Evolutionary conservation across 768 basidiomycete species (phyloP).

Genomic region (Pleurotus platypus): DNA sequence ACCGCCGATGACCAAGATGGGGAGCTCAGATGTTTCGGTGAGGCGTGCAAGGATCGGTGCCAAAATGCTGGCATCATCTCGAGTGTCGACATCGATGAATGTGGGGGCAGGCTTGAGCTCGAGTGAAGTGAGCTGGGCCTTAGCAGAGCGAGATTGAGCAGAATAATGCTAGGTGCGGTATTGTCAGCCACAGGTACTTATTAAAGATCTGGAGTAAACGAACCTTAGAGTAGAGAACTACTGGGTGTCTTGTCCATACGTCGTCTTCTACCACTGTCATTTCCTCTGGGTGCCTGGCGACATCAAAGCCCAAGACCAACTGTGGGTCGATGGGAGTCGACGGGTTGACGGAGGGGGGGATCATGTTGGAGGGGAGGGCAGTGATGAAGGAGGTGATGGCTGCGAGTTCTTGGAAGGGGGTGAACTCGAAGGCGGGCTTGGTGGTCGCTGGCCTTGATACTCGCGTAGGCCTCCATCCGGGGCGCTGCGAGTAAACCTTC

Average conservation of each 20-base stretch:
- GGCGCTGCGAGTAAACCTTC: too few relatives aligned
- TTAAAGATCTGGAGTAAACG: slow-evolving; percentile 6
- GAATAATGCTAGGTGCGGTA: neutral
- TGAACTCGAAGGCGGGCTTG: slow-evolving; percentile 34
- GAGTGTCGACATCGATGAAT: slow-evolving; percentile 68
- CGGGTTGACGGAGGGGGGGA: slow-evolving; percentile 66
- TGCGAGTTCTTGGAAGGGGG: slow-evolving; percentile 61
- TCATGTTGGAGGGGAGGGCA: slow-evolving; percentile 68
- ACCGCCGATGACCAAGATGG: slow-evolving; percentile 72
- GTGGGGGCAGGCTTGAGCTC: slow-evolving; percentile 60
- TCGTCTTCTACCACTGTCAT: slow-evolving; percentile 55
- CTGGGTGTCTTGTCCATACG: slow-evolving; percentile 71
- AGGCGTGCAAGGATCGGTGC: slow-evolving; percentile 59
- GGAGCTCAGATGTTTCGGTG: slow-evolving; percentile 50
- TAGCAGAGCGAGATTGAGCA: slow-evolving; percentile 27
- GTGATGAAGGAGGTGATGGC: slow-evolving; percentile 72
- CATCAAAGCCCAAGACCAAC: slow-evolving; percentile 81
- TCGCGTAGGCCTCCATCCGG: too few relatives aligned
- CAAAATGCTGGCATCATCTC: slow-evolving; percentile 67
- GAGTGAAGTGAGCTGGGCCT: slow-evolving; percentile 50
- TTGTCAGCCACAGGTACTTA: neutral
- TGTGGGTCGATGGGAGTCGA: slow-evolving; percentile 68
- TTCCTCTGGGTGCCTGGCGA: slow-evolving; percentile 60
- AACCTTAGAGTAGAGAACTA: slow-evolving; percentile 75
- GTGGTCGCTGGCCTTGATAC: too few relatives aligned